Percentiles rank a stretch among this genome's conserved stretches.
Conservation (phyloP, 2,329 filamentous ascomycete genomes). For the Aotearoamyces nothofagi region DNA sequence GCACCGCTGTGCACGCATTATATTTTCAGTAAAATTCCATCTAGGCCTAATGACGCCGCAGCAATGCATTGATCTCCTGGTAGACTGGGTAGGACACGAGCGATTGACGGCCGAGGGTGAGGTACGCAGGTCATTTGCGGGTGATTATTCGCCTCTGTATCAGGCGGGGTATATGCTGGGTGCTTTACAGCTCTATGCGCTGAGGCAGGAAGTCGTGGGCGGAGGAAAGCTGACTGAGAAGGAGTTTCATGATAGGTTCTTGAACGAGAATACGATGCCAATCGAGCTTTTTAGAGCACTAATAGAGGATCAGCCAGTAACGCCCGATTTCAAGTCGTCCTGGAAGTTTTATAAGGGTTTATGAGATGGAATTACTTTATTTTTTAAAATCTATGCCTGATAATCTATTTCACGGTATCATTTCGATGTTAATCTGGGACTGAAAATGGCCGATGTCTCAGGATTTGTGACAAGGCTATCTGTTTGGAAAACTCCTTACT, state of each 20-base stretch:
- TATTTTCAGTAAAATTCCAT: conserved; percentile 43
- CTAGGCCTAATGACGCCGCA: conserved; percentile 34
- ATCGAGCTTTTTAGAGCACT: conserved; percentile 37
- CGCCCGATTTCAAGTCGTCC: conserved; percentile 26
- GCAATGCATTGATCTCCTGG: conserved; percentile 40
- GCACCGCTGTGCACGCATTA: conserved; percentile 43
- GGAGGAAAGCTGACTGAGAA: conserved; percentile 28
- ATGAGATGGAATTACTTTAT: too few species aligned
- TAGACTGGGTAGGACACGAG: conserved; percentile 41
- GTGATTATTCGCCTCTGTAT: conserved; percentile 40
- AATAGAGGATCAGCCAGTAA: conserved; percentile 25
- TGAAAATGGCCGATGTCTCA: too few species aligned
- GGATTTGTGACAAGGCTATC: too few species aligned
- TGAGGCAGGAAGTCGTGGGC: conserved; percentile 32
- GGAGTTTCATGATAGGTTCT: conserved; percentile 36
- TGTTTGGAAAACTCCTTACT: too few species aligned
- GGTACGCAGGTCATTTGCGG: conserved; percentile 38
- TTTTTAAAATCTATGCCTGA: too few species aligned
- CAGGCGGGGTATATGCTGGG: conserved; percentile 45
- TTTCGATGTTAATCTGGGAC: too few species aligned
- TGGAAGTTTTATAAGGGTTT: conserved; percentile 31
- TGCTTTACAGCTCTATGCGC: conserved; percentile 35
- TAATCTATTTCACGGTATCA: too few species aligned
- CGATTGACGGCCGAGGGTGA: conserved; percentile 43
- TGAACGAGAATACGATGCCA: conserved; percentile 35